Conservation (phyloP, 75 land plant species). For the Pinus tabuliformis region DNA sequence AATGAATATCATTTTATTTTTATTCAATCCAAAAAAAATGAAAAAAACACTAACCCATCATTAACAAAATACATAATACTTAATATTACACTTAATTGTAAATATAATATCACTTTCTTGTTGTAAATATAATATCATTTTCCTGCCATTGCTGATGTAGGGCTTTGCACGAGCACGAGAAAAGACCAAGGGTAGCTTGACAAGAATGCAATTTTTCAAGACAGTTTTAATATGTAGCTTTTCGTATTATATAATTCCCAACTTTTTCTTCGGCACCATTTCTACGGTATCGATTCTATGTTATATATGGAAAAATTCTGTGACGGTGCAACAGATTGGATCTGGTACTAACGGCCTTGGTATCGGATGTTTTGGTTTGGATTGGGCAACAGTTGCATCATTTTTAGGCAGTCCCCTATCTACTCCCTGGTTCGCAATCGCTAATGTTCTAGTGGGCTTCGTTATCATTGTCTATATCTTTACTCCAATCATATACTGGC, state of each 20-base stretch:
- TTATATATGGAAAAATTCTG: constrained; percentile 20
- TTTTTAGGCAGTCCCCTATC: constrained; percentile 66
- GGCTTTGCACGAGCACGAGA: constrained; percentile 55
- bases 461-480: constrained; percentile 47
- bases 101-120: too few relatives aligned
- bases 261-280: constrained; percentile 49
- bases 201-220: constrained; percentile 66
- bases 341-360: constrained; percentile 31
- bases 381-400: constrained; percentile 56
- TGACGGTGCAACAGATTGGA: constrained; percentile 34
- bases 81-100: too few relatives aligned
- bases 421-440: constrained; percentile 55
- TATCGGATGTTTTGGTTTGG: constrained; percentile 55
- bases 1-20: too few relatives aligned
- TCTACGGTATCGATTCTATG: constrained; percentile 34
- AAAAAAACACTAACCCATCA: too few relatives aligned
- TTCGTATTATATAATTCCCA: constrained; percentile 59
- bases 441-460: constrained; percentile 58
- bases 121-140: too few relatives aligned
- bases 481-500: constrained; percentile 10
- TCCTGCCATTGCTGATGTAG: constrained; percentile 1
- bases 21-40: too few relatives aligned
- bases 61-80: too few relatives aligned
- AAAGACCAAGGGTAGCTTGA: constrained; percentile 37
- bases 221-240: constrained; percentile 49